A percentile compares a stretch with the other conserved stretches of the same genome.
phyloP scores from a whole-genome alignment of 345 rosid species.

The Turritis glabra region DNA sequence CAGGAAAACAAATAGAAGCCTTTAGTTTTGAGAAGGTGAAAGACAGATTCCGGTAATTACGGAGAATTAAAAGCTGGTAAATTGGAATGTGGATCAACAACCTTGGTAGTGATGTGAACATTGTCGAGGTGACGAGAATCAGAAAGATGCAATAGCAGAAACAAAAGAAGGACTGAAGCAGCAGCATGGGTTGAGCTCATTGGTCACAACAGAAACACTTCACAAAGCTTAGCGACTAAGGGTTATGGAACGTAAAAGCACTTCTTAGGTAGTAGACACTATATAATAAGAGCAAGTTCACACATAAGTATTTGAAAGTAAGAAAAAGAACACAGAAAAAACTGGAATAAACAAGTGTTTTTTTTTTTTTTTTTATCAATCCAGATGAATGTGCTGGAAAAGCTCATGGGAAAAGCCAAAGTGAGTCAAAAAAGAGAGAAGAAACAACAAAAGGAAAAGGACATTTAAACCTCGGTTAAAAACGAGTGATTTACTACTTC shows the following conservation, averaged over 20 bases:
- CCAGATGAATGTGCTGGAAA: slow-evolving; percentile 34
- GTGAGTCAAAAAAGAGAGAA: slow-evolving; percentile 33
- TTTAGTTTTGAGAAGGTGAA: slow-evolving; percentile 9
- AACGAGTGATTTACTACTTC: slow-evolving; percentile 36
- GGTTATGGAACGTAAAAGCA: slow-evolving; percentile 10
- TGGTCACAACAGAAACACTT: slow-evolving; percentile 2
- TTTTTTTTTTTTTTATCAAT: slow-evolving; percentile 9
- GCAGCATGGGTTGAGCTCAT: slow-evolving; percentile 29
- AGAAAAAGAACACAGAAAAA: not conserved
- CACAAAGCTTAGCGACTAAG: not conserved
- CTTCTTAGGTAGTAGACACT: slow-evolving; percentile 9
- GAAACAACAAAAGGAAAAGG: slow-evolving; percentile 28
- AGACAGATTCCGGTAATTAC: not conserved
- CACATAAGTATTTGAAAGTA: slow-evolving; percentile 9
- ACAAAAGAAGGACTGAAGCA: slow-evolving; percentile 30
- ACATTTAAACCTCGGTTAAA: slow-evolving; percentile 37
- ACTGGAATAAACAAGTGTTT: slow-evolving; percentile 17
- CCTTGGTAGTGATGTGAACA: slow-evolving; percentile 27
- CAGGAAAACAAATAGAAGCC: not conserved
- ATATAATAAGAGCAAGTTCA: slow-evolving; percentile 28
- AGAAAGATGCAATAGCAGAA: slow-evolving; percentile 27
- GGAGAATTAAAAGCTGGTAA: not conserved
- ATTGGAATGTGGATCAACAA: slow-evolving; percentile 10
- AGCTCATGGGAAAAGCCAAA: slow-evolving; percentile 35
- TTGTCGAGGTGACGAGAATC: slow-evolving; percentile 37